These are phyloP conservation scores for Neurospora crassa DNA, from an alignment of 2,329 filamentous ascomycete genomes.

Conservation along the genomic window DNA sequence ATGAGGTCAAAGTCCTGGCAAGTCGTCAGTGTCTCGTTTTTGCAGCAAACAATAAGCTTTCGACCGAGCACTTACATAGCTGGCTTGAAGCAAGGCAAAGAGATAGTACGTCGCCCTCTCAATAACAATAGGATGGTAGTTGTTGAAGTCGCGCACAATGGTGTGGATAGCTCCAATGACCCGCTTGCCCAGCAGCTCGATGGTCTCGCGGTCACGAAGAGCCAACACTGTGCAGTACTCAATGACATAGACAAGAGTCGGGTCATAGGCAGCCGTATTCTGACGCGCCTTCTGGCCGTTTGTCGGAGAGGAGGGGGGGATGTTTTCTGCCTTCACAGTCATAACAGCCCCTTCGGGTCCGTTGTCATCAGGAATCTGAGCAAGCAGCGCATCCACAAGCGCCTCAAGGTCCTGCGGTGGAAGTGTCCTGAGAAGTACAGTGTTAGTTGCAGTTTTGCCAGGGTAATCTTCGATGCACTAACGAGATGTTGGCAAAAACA, in stretches of 20 bases:
- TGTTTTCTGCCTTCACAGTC: constrained; percentile 77
- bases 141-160: constrained; percentile 68
- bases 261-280: constrained; percentile 65
- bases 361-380: constrained; percentile 77
- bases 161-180: constrained; percentile 74
- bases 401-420: constrained; percentile 26
- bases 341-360: constrained; percentile 64
- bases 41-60: background rate
- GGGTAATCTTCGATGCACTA: background rate
- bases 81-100: constrained; percentile 68
- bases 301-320: constrained; percentile 44
- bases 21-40: constrained; percentile 18
- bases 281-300: constrained; percentile 47
- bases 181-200: constrained; percentile 64
- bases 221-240: constrained; percentile 81
- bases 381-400: constrained; percentile 64
- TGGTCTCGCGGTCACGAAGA: constrained; percentile 63
- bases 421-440: constrained; percentile 25
- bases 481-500: constrained; percentile 69
- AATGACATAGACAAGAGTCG: constrained; percentile 78
- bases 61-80: constrained; percentile 57
- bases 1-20: constrained; percentile 77
- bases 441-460: background rate
- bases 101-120: constrained; percentile 82
- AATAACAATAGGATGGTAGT: constrained; percentile 73